A percentile compares a stretch with the other conserved stretches of the same genome.
phyloP scores from a whole-genome alignment of 2,329 filamentous ascomycete genomes.

The Penicillium sp. region DNA sequence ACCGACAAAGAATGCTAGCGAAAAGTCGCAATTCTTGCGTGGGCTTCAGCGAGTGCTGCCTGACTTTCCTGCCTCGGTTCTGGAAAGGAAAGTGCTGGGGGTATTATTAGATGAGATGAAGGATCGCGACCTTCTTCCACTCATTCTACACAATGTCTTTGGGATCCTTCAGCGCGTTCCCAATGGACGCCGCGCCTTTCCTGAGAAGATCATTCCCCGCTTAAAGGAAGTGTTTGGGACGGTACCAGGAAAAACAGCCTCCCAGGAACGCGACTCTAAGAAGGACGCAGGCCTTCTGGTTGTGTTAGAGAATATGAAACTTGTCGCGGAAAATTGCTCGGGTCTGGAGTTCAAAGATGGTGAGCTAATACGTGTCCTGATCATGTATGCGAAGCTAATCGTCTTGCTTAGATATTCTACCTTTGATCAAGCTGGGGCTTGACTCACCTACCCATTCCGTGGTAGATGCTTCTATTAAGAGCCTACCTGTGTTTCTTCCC shows the following conservation, averaged over 20 bases:
- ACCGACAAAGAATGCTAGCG: constrained; percentile 84
- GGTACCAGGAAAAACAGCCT: constrained; percentile 46
- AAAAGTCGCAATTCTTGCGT: constrained; percentile 89
- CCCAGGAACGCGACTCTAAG: constrained; percentile 72
- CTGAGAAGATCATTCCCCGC: constrained; percentile 80
- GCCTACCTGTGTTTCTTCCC: constrained; percentile 76
- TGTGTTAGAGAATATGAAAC: constrained; percentile 76
- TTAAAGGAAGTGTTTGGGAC: constrained; percentile 79
- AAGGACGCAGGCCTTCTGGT: constrained; percentile 92
- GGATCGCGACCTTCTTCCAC: constrained; percentile 78
- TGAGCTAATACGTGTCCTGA: constrained; percentile 41
- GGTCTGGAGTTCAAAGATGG: constrained; percentile 95
- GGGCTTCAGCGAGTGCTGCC: constrained; percentile 83
- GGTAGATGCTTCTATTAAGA: constrained; percentile 80
- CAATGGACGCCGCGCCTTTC: constrained; percentile 73
- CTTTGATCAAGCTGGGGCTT: constrained; percentile 78
- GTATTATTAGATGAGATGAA: constrained; percentile 91
- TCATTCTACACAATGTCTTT: constrained; percentile 89
- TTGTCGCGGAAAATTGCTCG: constrained; percentile 76
- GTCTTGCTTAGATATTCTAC: constrained; percentile 69
- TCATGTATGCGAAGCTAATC: constrained; percentile 18
- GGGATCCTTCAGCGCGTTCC: constrained; percentile 81
- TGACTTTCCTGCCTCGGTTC: constrained; percentile 88
- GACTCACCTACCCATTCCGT: constrained; percentile 87
- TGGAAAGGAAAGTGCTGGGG: constrained; percentile 91